Evolutionary conservation across 805 yeast genomes (phyloP), one percentile per base, ranked within the genome.

Genomic region (Blastobotrys chiropterorum): DNA sequence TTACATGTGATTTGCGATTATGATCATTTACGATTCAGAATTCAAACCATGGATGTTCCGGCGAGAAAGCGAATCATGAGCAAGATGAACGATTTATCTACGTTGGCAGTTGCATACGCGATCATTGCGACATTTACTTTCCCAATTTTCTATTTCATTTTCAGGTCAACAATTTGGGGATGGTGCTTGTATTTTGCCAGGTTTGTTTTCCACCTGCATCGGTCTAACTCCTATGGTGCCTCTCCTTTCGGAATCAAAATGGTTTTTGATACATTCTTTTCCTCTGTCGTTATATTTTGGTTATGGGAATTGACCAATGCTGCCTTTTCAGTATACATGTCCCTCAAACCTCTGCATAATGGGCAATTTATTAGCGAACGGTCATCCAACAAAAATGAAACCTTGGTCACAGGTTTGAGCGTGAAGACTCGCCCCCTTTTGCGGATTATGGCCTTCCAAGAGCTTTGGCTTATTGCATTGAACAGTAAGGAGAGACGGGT

Each of bases 361-460:
- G 67, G 68, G 11, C 56, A 57, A 26, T 57, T 51, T 21, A 53
- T 63, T 38, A 63, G 69, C 38, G 56, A 54, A 13, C 53, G 53
- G 14, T 61, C 73, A 4, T 52, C 54, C 4, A 67, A 65, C 53
- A 63, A 62, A 7, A 71, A 71, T 42, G 71, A 65, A n/a, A 63
- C 74, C 6, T 56, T 72, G 38, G 55, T 72, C 2, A 56, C 67
- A 3, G 77, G 76, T 1, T 56, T 73, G 34, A 44, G 58, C 3
- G 54, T 60, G 14, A n/a, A 42, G 2, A 53, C 53, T 8, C 55
- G 62, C 19, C 59, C 61, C 1, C 56, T 67, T 7, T 59, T 69
- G 3, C 57, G 62, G 44, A 53, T 67, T 6, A 56, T 62, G 16
- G 76, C 77, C 0, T 72, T 69, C 62, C 63, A 67, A 45, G 76